Evolutionary conservation across 306 rosid genomes (phyloP).

Genomic region (Malus asiatica): DNA sequence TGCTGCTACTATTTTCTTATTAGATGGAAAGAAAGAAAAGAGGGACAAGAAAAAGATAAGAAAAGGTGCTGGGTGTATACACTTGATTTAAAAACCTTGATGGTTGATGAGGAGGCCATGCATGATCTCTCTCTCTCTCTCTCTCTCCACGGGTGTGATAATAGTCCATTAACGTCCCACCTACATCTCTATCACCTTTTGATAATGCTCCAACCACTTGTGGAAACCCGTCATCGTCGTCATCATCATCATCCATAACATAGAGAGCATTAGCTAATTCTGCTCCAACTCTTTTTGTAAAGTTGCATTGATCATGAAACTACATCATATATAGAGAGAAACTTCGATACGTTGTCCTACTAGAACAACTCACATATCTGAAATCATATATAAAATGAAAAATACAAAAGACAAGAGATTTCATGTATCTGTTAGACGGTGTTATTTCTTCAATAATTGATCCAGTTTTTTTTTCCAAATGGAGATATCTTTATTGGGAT

Average conservation of each 20-base stretch:
- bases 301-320: slow-evolving; percentile 29
- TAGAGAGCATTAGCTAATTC: neutral
- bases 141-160: slow-evolving; percentile 35
- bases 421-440: too few species aligned
- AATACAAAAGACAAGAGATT: neutral
- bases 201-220: slow-evolving; percentile 33
- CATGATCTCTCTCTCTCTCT: slow-evolving; percentile 15
- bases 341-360: neutral
- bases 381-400: too few species aligned
- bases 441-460: too few species aligned
- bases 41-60: neutral
- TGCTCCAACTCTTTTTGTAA: neutral
- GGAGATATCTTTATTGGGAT: slow-evolving; percentile 1
- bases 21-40: neutral
- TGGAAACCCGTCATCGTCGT: slow-evolving; percentile 5
- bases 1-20: neutral
- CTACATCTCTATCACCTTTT: slow-evolving; percentile 27
- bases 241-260: slow-evolving; percentile 2
- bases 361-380: too few species aligned
- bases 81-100: slow-evolving; percentile 7
- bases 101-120: neutral
- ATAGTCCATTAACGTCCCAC: slow-evolving; percentile 35
- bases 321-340: neutral
- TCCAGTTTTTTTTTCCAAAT: too few species aligned
- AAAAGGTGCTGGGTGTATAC: slow-evolving; percentile 5